These are phyloP conservation scores for Lolium perenne DNA, from an alignment of 176 grass and related monocot species.

Conservation along the genomic window DNA sequence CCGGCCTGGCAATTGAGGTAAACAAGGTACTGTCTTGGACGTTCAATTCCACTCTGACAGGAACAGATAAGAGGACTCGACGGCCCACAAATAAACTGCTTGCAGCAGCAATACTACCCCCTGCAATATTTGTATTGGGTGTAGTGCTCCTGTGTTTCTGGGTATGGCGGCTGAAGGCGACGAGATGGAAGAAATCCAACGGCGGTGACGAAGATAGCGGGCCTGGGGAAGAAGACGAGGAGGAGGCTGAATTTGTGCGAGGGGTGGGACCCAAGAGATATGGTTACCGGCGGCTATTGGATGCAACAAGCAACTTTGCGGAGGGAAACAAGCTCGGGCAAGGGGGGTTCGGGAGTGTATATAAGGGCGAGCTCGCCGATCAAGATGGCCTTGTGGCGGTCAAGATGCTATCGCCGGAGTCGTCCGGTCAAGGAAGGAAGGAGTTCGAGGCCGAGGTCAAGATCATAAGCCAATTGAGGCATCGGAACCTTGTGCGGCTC, in stretches of 20 bases:
- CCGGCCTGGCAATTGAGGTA: neutral
- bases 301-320: neutral
- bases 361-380: neutral
- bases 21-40: neutral
- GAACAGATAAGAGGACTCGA: neutral
- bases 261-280: neutral
- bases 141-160: neutral
- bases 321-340: neutral
- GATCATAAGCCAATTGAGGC: neutral
- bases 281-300: neutral
- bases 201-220: neutral
- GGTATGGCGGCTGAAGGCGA: neutral
- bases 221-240: no score
- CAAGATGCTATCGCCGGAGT: neutral
- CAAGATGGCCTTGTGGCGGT: neutral
- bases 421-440: neutral
- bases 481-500: constrained; percentile 54
- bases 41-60: neutral
- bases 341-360: neutral
- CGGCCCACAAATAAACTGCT: neutral
- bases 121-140: neutral
- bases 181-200: neutral
- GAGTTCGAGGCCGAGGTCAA: neutral
- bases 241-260: neutral
- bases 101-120: neutral